phyloP scores from a whole-genome alignment of 208 protist species.

The Trypanosoma lewisi region DNA sequence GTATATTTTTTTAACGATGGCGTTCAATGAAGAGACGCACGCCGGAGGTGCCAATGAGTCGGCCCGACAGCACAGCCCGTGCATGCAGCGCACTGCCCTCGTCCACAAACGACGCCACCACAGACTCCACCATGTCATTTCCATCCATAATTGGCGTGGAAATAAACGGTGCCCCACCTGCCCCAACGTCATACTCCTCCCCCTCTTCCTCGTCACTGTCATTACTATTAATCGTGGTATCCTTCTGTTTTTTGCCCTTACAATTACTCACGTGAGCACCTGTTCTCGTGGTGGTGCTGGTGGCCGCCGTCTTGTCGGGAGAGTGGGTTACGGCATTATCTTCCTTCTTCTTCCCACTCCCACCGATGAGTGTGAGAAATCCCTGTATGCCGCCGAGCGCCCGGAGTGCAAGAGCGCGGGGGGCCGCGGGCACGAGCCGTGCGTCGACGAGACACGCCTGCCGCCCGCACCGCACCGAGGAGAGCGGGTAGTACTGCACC shows the following conservation, averaged over 20 bases:
- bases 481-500: constrained; percentile 57
- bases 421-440: constrained; percentile 47
- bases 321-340: neutral
- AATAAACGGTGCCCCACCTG: neutral
- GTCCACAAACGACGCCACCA: constrained; percentile 74
- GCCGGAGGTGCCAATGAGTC: constrained; percentile 67
- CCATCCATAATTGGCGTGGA: neutral
- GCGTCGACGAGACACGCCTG: constrained; percentile 74
- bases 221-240: neutral
- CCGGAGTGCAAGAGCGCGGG: constrained; percentile 42
- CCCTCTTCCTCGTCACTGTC: constrained; percentile 1
- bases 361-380: constrained; percentile 62
- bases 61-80: constrained; percentile 75
- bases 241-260: neutral
- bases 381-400: constrained; percentile 63
- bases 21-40: constrained; percentile 80
- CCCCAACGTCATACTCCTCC: neutral
- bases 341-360: constrained; percentile 14
- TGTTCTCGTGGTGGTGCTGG: neutral
- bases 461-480: constrained; percentile 26
- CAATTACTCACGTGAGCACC: neutral
- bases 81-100: constrained; percentile 82
- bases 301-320: neutral
- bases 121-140: constrained; percentile 8
- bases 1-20: neutral